Evolutionary conservation across 768 basidiomycete genomes (phyloP), one percentile per base, ranked within the genome.

Genomic region (Auricularia auricula-judae): DNA sequence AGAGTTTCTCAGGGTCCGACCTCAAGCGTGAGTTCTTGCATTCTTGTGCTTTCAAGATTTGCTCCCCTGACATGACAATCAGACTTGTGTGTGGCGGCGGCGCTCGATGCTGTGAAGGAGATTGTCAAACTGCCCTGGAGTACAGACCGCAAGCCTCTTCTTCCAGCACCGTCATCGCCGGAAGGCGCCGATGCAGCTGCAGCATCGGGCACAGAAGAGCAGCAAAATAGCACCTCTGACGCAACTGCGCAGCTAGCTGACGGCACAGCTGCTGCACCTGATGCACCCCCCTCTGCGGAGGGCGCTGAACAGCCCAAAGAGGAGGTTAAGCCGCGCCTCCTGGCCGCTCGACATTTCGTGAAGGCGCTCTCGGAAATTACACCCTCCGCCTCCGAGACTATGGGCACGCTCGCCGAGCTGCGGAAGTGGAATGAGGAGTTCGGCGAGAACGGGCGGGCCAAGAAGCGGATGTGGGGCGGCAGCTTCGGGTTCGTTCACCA

Each of bases 11-110:
- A 64, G 94, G 94, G 16, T 96, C 93, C 34, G 94, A 98, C 74
- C 79, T 98, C 65, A 97, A 96, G 75, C 92, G 94, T 96, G 65
- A 71, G 89, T 79, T 0, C 18, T 35, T 51, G 3, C 23, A 63
- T 16, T 63, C 3, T 29, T 14, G 56, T 42, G 44, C 60, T 65
- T 42, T 34, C 7, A 62, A 34, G 43, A 21, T 67, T 8, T 18
- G 65, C 8, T 61, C 65, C 56, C 8, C 7, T 7, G 8, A 42
- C 39, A 42, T 34, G 62, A 63, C n/a, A 61, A 56, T 7, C 69
- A 97, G 94, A 98, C 75, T 76, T 97, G 23, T 95, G 93, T 72
- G 94, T 98, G 34, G 86, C 91, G 62, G 93, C 94, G 33, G 95
- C 94, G 16, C 78, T 97, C 64, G 91, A 93, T 70, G 87, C 93